Base-by-base conservation (phyloP, 1,284 basidiomycete genomes). In the Ganoderma sinense region DNA sequence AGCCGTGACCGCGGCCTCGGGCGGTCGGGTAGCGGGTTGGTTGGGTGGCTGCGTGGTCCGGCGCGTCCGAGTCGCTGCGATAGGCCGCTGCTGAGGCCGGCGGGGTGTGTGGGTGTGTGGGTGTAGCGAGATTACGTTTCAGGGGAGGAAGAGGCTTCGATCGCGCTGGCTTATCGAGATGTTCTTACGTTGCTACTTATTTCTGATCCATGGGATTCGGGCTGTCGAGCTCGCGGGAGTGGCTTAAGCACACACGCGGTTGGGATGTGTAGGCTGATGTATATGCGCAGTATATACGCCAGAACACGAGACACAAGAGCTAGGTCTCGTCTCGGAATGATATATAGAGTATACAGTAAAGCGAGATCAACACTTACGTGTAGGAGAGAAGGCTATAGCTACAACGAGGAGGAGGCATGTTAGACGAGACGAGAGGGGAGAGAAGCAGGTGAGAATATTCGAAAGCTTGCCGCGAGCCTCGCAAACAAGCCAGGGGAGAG, bases 371-470 rank as follows among this genome's bases (percentile, higher is more conserved):
- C 45, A 51, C 45, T 20, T 20, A 31, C 10, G 31, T 41, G 31
- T 31, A 63, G 39, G n/a, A 61, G 29, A 36, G 41, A 23, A 10
- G 29, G 56, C 43, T 63, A 64, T 70, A 65, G 66, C 68, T 68
- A 72, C 71, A 68, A 62, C 48, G 55, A 39, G 62, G 67, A 29
- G 48, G 39, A 65, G 60, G 59, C n/a, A 61, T 40, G 59, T 26
- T 10, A 23, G 39, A 40, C n/a, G 33, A 60, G 10, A 58, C 33
- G 33, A 36, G 7, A 56, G 53, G 61, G 64, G 55, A 45, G 39
- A 53, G 5, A 41, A 10, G 18, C 16, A 11, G 23, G 56, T 1
- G 61, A 67, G 40, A 23, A 41, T 67, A 67, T 56, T 53, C 14
- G 6, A 41, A 64, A 67, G 23, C 39, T 23, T 36, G 36, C 6